phyloP scores from a whole-genome alignment of 257 asterid species.

The Solanum gandarillasii region DNA sequence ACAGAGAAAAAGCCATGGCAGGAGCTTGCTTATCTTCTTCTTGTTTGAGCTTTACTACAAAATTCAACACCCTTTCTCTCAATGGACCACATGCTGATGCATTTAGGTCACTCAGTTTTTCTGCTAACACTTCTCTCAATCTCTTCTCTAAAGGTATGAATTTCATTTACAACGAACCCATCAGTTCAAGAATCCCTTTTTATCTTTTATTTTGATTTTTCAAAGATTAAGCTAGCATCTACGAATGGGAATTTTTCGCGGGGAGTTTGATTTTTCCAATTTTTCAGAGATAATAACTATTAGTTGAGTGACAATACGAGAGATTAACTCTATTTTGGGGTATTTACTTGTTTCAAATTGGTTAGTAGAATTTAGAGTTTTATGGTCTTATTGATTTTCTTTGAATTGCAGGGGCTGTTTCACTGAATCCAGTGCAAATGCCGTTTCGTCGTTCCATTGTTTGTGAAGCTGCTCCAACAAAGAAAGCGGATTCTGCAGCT shows the following conservation, averaged over 20 bases:
- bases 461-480: slow-evolving; percentile 61
- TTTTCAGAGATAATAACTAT: background rate
- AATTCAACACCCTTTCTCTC: slow-evolving; percentile 43
- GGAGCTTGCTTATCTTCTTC: slow-evolving; percentile 39
- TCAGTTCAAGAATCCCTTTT: background rate
- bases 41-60: slow-evolving; percentile 35
- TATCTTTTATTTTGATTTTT: background rate
- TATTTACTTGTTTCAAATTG: background rate
- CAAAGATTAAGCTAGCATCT: background rate
- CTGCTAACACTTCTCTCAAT: slow-evolving; percentile 38
- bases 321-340: background rate
- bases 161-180: background rate
- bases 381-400: background rate
- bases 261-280: background rate
- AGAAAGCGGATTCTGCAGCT: slow-evolving; percentile 91
- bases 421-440: slow-evolving; percentile 32
- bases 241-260: background rate
- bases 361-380: background rate
- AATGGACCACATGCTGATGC: slow-evolving; percentile 6
- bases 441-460: slow-evolving; percentile 43
- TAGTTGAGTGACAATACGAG: background rate
- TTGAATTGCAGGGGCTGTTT: slow-evolving; percentile 26
- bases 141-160: slow-evolving; percentile 53
- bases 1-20: slow-evolving; percentile 17
- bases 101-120: slow-evolving; percentile 60